These are phyloP conservation scores for Myriosclerotinia scirpicola DNA, from an alignment of 2,329 filamentous ascomycete genomes.

Conservation along the genomic window DNA sequence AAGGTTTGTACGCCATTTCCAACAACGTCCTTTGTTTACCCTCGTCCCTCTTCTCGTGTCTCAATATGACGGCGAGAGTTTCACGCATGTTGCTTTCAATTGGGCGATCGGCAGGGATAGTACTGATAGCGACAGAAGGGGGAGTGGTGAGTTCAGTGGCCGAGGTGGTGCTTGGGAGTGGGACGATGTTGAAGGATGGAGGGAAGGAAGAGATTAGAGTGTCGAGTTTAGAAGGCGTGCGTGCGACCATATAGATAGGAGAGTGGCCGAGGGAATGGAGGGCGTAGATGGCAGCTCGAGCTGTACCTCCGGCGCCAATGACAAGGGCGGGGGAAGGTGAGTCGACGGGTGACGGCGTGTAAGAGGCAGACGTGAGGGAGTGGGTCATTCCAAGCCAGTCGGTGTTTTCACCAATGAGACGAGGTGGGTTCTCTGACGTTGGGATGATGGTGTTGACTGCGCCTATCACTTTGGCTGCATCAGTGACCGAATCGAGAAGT, in stretches of 20 bases:
- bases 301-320: conserved; percentile 88
- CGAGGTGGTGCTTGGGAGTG: conserved; percentile 57
- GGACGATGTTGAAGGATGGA: conserved; percentile 64
- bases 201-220: conserved; percentile 73
- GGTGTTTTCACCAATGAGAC: conserved; percentile 84
- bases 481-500: conserved; percentile 75
- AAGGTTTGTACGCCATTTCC: conserved; percentile 96
- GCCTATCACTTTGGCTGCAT: conserved; percentile 78
- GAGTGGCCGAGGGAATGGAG: conserved; percentile 79
- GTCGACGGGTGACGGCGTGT: conserved; percentile 35
- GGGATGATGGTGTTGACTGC: conserved; percentile 93
- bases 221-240: conserved; percentile 67
- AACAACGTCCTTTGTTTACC: conserved; percentile 60
- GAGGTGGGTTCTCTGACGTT: conserved; percentile 42
- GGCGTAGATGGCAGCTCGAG: conserved; percentile 86
- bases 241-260: conserved; percentile 84
- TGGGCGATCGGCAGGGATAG: conserved; percentile 83
- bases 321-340: conserved; percentile 65
- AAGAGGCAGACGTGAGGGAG: conserved; percentile 53
- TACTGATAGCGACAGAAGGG: conserved; percentile 77
- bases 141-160: conserved; percentile 51
- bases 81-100: conserved; percentile 71
- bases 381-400: conserved; percentile 93
- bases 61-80: conserved; percentile 57
- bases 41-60: conserved; percentile 42